Percentiles rank a stretch among this genome's conserved stretches.
phyloP scores from a whole-genome alignment of 768 basidiomycete genomes.

The Infundibulicybe gibba region DNA sequence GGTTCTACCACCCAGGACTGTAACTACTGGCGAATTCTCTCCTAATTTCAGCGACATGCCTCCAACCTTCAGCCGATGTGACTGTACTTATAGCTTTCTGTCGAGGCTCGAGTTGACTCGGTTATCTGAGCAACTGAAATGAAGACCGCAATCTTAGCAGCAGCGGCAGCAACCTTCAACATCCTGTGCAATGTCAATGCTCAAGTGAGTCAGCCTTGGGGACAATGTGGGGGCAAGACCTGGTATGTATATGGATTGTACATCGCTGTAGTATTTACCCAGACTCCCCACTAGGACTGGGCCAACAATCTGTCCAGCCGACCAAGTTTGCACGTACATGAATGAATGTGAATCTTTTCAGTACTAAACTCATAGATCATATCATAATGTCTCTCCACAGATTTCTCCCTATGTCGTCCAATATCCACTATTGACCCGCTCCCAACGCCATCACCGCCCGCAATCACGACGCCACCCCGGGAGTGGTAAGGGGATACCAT shows the following conservation, averaged over 20 bases:
- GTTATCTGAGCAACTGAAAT: too few species aligned
- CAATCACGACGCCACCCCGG: constrained; percentile 32
- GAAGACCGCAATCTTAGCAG: too few species aligned
- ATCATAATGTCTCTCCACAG: constrained; percentile 17
- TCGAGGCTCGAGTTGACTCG: too few species aligned
- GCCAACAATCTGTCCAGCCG: constrained; percentile 37
- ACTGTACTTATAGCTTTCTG: too few species aligned
- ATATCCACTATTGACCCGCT: constrained; percentile 21
- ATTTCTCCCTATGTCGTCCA: constrained; percentile 53
- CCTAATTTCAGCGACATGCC: too few species aligned
- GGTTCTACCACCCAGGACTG: too few species aligned
- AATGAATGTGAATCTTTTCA: constrained; percentile 29
- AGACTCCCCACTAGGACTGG: constrained; percentile 29
- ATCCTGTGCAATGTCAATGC: constrained; percentile 1
- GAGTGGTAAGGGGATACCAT: constrained; percentile 58
- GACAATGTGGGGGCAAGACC: constrained; percentile 39
- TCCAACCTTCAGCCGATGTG: too few species aligned
- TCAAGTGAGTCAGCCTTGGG: constrained; percentile 35
- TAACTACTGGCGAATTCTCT: too few species aligned
- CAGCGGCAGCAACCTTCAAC: too few species aligned
- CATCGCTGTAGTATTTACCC: neutral
- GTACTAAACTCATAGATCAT: neutral
- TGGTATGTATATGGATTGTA: constrained; percentile 20
- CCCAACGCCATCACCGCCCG: constrained; percentile 24
- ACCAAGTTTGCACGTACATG: constrained; percentile 36